Conservation (phyloP, 805 yeast genomes). For the Wickerhamomyces alni region DNA sequence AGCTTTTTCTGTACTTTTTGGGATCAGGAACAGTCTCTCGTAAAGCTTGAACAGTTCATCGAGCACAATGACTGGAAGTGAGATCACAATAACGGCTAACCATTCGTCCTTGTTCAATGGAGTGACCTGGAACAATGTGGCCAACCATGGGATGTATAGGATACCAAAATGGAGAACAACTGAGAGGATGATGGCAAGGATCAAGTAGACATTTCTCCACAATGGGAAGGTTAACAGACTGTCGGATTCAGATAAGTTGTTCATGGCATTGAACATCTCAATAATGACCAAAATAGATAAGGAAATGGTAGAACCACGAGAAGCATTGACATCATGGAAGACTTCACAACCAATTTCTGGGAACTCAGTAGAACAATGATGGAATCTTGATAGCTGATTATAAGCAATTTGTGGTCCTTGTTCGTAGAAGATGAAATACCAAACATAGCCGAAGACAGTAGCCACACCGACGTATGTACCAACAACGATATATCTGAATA, state of each 20-base stretch:
- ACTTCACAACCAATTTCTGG: conserved; percentile 30
- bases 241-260: conserved; percentile 33
- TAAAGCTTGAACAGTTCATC: conserved; percentile 32
- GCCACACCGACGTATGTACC: conserved; percentile 36
- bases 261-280: conserved; percentile 37
- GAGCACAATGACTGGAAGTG: conserved; percentile 30
- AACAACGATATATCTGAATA: conserved; percentile 32
- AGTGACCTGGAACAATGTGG: conserved; percentile 27
- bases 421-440: conserved; percentile 30
- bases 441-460: conserved; percentile 35
- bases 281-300: conserved; percentile 33
- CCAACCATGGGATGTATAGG: conserved; percentile 29
- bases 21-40: conserved; percentile 22
- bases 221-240: conserved; percentile 31
- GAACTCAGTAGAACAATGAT: conserved; percentile 25
- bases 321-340: conserved; percentile 22
- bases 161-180: conserved; percentile 28
- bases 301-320: conserved; percentile 32
- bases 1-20: not conserved
- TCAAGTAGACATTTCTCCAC: conserved; percentile 32
- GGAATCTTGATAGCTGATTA: conserved; percentile 30
- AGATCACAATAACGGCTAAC: conserved; percentile 28
- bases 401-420: conserved; percentile 32
- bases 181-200: conserved; percentile 31
- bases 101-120: conserved; percentile 29